phyloP scores from a whole-genome alignment of 768 basidiomycete genomes.

The Tricholoma sp. region DNA sequence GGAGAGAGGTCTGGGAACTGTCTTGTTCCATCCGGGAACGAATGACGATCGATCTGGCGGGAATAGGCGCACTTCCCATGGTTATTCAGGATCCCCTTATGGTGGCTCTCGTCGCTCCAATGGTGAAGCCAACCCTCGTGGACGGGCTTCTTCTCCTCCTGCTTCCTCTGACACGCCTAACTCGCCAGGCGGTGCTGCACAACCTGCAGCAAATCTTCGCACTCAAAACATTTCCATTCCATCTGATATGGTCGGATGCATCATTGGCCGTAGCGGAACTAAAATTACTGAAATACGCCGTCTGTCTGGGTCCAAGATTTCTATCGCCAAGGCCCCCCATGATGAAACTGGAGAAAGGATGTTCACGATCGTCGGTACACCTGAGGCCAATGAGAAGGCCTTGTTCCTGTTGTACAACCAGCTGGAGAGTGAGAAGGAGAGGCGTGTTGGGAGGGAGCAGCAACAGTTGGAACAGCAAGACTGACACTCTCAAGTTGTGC shows the following conservation, averaged over 20 bases:
- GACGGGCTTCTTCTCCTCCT: conserved; percentile 43
- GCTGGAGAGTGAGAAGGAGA: conserved; percentile 93
- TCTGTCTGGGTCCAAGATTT: conserved; percentile 95
- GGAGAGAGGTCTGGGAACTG: conserved; percentile 91
- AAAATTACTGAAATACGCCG: conserved; percentile 99
- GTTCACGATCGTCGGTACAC: conserved; percentile 98
- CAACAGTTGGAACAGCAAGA: conserved; percentile 64
- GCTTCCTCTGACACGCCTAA: conserved; percentile 38
- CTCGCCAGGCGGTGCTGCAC: conserved; percentile 47
- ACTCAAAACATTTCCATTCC: conserved; percentile 99
- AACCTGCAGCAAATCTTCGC: conserved; percentile 75
- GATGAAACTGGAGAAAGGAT: conserved; percentile 99
- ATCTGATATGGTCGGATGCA: conserved; percentile 97
- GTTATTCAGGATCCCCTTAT: conserved; percentile 40
- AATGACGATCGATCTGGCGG: conserved; percentile 58
- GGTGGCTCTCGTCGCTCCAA: conserved; percentile 56
- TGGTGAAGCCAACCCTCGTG: conserved; percentile 46
- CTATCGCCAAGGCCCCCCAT: conserved; percentile 98
- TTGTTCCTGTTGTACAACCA: conserved; percentile 97
- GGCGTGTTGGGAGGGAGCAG: conserved; percentile 82
- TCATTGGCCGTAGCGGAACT: conserved; percentile 93
- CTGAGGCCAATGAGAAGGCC: conserved; percentile 96
- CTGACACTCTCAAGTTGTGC: conserved; percentile 19
- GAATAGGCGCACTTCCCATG: conserved; percentile 49
- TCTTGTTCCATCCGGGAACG: conserved; percentile 93